These are phyloP conservation scores for Ustilago curta DNA, from an alignment of 1,284 basidiomycete genomes.

Conservation along the genomic window DNA sequence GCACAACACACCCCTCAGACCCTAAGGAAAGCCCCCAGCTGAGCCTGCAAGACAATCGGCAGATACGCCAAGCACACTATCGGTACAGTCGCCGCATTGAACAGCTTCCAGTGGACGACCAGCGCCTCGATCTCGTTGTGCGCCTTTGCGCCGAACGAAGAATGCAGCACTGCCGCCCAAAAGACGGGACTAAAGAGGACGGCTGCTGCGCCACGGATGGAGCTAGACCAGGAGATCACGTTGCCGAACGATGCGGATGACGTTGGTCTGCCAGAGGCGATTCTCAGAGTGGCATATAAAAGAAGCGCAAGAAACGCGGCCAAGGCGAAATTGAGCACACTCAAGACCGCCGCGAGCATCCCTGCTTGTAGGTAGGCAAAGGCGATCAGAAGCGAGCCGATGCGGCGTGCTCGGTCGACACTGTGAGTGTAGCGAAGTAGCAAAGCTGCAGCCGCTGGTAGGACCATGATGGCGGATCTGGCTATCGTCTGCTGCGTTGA, in stretches of 20 bases:
- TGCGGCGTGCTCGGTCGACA: slow-evolving; percentile 11
- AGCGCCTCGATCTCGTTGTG: neutral
- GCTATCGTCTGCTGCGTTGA: neutral
- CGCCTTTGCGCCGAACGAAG: neutral
- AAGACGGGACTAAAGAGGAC: slow-evolving; percentile 19
- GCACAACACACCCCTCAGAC: neutral
- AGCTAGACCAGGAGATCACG: neutral
- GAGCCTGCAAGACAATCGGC: slow-evolving; percentile 39
- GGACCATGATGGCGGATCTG: neutral
- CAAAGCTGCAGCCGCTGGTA: neutral
- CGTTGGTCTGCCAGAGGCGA: slow-evolving; percentile 9
- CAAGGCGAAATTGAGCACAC: slow-evolving; percentile 59
- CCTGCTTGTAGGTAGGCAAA: slow-evolving; percentile 61
- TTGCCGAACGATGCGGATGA: neutral
- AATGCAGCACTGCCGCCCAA: slow-evolving; percentile 9
- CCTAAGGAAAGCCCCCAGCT: slow-evolving; percentile 16
- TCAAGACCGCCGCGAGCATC: slow-evolving; percentile 56
- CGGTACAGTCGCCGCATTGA: slow-evolving; percentile 27
- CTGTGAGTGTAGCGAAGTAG: slow-evolving; percentile 15
- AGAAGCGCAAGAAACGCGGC: slow-evolving; percentile 40
- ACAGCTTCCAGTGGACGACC: slow-evolving; percentile 28
- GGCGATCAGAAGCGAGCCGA: slow-evolving; percentile 50
- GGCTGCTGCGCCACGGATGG: neutral
- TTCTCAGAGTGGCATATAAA: slow-evolving; percentile 16
- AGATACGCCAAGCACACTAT: slow-evolving; percentile 37